These are phyloP conservation scores for Diaporthe ilicicola DNA, from an alignment of 2,329 filamentous ascomycete genomes.

Conservation along the genomic window DNA sequence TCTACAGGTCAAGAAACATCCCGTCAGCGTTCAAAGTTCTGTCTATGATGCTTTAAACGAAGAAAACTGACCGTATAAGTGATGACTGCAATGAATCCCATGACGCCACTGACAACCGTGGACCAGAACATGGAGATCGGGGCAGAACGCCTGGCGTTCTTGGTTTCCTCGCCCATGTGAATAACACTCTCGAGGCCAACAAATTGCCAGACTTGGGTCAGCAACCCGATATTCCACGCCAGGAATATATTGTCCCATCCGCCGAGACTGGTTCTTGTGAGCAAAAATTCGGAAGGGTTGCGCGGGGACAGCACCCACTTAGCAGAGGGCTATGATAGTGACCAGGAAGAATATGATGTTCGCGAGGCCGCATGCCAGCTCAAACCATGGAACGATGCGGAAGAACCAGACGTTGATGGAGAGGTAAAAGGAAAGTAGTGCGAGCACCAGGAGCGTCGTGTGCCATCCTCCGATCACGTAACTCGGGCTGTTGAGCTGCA, in stretches of 20 bases:
- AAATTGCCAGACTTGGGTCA: too few relatives aligned
- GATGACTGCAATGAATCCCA: not conserved
- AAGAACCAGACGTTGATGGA: slow-evolving; percentile 45
- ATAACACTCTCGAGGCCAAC: slow-evolving; percentile 58
- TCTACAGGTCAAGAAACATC: too few relatives aligned
- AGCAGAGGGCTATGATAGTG: slow-evolving; percentile 12
- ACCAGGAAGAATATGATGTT: not conserved
- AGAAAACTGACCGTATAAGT: not conserved
- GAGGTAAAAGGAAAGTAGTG: too few relatives aligned
- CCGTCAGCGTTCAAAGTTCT: too few relatives aligned
- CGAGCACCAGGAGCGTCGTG: too few relatives aligned
- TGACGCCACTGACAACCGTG: slow-evolving; percentile 48
- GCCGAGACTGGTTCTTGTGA: not conserved
- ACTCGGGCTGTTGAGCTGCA: slow-evolving; percentile 23
- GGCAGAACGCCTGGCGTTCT: slow-evolving; percentile 54
- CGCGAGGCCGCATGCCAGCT: slow-evolving; percentile 33
- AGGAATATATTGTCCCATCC: slow-evolving; percentile 31
- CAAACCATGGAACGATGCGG: slow-evolving; percentile 48
- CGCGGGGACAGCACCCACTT: slow-evolving; percentile 28
- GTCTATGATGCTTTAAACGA: too few relatives aligned
- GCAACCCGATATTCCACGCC: slow-evolving; percentile 47
- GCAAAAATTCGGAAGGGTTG: slow-evolving; percentile 17
- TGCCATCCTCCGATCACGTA: slow-evolving; percentile 39
- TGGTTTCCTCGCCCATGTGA: slow-evolving; percentile 56
- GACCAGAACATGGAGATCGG: slow-evolving; percentile 55